Evolutionary conservation across 1,139 yeast species (phyloP).

Genomic region (Scheffersomyces segobiensis): DNA sequence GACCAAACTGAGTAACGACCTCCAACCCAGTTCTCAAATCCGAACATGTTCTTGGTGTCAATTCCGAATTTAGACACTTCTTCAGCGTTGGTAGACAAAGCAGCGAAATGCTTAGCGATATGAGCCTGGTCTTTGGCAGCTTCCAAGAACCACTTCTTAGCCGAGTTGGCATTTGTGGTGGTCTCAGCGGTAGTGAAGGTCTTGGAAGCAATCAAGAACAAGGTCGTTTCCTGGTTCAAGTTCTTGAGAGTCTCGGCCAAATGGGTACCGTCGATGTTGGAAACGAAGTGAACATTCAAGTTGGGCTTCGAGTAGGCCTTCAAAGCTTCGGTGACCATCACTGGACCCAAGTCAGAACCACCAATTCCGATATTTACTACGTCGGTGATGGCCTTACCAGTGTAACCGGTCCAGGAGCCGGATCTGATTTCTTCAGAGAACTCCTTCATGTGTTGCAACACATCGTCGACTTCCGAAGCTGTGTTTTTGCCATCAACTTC

Average conservation of each 20-base stretch:
- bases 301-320: conserved; percentile 82
- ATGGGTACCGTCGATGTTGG: conserved; percentile 98
- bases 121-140: conserved; percentile 65
- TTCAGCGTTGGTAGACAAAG: conserved; percentile 87
- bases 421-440: conserved; percentile 86
- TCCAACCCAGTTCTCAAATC: conserved; percentile 98
- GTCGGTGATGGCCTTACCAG: conserved; percentile 91
- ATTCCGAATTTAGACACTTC: conserved; percentile 95
- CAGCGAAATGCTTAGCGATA: conserved; percentile 97
- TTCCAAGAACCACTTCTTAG: conserved; percentile 88
- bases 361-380: conserved; percentile 98
- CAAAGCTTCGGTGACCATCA: conserved; percentile 97
- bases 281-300: conserved; percentile 85
- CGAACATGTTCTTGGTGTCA: conserved; percentile 97
- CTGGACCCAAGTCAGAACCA: conserved; percentile 98
- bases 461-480: conserved; percentile 85
- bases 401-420: conserved; percentile 95
- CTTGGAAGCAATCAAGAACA: conserved; percentile 94
- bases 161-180: conserved; percentile 90
- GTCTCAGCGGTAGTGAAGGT: conserved; percentile 99
- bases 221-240: conserved; percentile 85
- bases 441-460: conserved; percentile 93
- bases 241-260: conserved; percentile 83
- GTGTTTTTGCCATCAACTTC: conserved; percentile 87
- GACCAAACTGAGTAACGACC: conserved; percentile 99